Evolutionary conservation across 805 yeast genomes (phyloP), one percentile per base, ranked within the genome.

Genomic region (Debaryomyces castellii): DNA sequence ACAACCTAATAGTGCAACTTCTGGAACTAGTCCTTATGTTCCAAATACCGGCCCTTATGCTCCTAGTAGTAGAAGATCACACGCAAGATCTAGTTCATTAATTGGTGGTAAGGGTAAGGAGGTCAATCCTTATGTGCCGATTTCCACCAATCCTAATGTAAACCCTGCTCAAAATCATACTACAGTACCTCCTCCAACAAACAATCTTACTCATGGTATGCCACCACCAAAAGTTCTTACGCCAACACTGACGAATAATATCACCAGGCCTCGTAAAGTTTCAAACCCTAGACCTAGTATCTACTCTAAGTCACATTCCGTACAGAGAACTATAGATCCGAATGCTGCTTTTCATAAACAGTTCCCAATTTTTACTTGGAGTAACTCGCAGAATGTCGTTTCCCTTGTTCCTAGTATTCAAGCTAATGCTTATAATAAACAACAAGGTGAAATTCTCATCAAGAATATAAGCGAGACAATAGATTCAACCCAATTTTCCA

Each of bases 361-460:
- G 58, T 86, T 85, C 64, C 96, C 96, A 0, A 59, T 89, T 27
- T 85, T 88, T 59, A 73, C 77, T 47, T 89, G 94, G 86, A 62
- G 69, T 41, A 48, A 52, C 23, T 61, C 71, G 1, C 61, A 58
- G 23, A 60, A 57, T n/a, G 61, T 61, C 3, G 64, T 55, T 1
- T 45, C 47, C 17, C 54, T 71, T 41, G 52, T 65, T 14, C 73
- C 73, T 5, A 47, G 44, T n/a, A 44, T 45, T 10, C 43, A 51
- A 23, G 62, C 68, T 28, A 59, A 63, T 53, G 64, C 66, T n/a
- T 68, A 62, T 48, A 67, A 65, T 11, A 61, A 55, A 40, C 57
- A 62, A 9, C 54, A 55, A 33, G 55, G 60, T 16, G 54, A 53
- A 2, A 54, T 85, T 5, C 67, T 67, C 1, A 66, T 82, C 8